Conservation (phyloP, 2,329 filamentous ascomycete species). For the Aspergillus sp. region DNA sequence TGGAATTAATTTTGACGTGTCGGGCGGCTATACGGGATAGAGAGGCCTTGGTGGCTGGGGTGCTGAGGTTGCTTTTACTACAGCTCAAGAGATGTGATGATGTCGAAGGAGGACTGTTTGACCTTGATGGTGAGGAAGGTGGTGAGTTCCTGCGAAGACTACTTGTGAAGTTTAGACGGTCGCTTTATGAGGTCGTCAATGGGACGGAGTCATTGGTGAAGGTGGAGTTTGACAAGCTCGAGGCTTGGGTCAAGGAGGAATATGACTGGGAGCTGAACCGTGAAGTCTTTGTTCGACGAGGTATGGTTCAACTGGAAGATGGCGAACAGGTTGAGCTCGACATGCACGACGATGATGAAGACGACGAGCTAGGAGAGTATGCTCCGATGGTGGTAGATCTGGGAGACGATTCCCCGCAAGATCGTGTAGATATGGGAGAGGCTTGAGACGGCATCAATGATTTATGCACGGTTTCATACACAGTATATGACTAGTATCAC, state of each 20-base stretch:
- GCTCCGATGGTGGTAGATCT: conserved; percentile 62
- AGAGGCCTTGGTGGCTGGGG: conserved; percentile 54
- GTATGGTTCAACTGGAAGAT: conserved; percentile 63
- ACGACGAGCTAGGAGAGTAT: conserved; percentile 67
- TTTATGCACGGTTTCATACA: not conserved
- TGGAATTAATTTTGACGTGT: conserved; percentile 61
- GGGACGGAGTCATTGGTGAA: conserved; percentile 46
- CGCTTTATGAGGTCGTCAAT: conserved; percentile 51
- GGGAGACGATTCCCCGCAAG: conserved; percentile 20
- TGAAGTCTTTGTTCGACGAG: conserved; percentile 56
- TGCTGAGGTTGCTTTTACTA: conserved; percentile 52
- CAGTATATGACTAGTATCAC: not conserved
- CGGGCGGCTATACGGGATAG: conserved; percentile 52
- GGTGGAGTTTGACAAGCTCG: conserved; percentile 57
- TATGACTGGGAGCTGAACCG: conserved; percentile 61
- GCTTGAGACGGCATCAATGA: not conserved
- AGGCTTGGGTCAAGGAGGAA: conserved; percentile 55
- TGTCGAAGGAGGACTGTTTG: conserved; percentile 63
- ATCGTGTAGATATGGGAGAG: conserved; percentile 1
- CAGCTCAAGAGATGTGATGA: conserved; percentile 61
- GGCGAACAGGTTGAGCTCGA: conserved; percentile 65
- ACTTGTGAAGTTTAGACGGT: conserved; percentile 55
- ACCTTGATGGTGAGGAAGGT: conserved; percentile 55
- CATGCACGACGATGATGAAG: conserved; percentile 60
- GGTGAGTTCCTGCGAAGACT: conserved; percentile 56